phyloP scores from a whole-genome alignment of 176 grass and related monocot species.

The Ampelocalamus luodianensis region DNA sequence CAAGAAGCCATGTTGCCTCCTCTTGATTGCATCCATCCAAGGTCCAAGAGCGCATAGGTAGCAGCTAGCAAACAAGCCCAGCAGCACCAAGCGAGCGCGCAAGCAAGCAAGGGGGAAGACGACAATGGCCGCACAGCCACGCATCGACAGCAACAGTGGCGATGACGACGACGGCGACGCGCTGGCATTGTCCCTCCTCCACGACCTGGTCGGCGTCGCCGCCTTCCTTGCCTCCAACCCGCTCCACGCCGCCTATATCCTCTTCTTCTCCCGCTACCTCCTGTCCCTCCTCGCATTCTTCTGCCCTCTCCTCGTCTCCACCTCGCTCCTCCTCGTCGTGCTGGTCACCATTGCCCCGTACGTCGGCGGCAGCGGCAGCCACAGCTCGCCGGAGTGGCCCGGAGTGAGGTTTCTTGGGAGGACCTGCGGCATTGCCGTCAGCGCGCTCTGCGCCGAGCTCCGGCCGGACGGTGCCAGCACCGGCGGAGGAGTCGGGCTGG shows the following conservation, averaged over 20 bases:
- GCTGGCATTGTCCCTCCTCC: slow-evolving; percentile 41
- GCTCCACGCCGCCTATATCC: slow-evolving; percentile 70
- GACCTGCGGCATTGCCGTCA: slow-evolving; percentile 66
- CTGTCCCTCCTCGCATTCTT: slow-evolving; percentile 60
- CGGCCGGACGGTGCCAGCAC: not conserved
- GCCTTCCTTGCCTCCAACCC: slow-evolving; percentile 70
- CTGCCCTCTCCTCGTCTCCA: slow-evolving; percentile 77
- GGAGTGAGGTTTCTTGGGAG: slow-evolving; percentile 50
- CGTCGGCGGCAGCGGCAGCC: not conserved
- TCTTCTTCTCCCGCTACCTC: slow-evolving; percentile 76
- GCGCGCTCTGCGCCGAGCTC: slow-evolving; percentile 54
- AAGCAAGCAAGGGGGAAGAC: not conserved
- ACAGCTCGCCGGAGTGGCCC: not conserved
- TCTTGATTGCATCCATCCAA: slow-evolving; percentile 14
- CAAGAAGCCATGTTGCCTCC: slow-evolving; percentile 31
- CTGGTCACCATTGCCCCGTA: slow-evolving; percentile 61
- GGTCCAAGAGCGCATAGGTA: slow-evolving; percentile 9
- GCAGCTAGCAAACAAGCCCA: slow-evolving; percentile 39
- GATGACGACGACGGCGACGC: slow-evolving; percentile 15
- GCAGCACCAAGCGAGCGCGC: not conserved
- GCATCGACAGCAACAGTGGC: not conserved
- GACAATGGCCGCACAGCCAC: slow-evolving; percentile 48
- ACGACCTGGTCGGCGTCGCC: slow-evolving; percentile 59
- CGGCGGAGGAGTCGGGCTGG: slow-evolving; percentile 23
- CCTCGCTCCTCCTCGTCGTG: slow-evolving; percentile 61